These are phyloP conservation scores for Stentor coeruleus DNA, from an alignment of 73 alveolate species.

Conservation along the genomic window DNA sequence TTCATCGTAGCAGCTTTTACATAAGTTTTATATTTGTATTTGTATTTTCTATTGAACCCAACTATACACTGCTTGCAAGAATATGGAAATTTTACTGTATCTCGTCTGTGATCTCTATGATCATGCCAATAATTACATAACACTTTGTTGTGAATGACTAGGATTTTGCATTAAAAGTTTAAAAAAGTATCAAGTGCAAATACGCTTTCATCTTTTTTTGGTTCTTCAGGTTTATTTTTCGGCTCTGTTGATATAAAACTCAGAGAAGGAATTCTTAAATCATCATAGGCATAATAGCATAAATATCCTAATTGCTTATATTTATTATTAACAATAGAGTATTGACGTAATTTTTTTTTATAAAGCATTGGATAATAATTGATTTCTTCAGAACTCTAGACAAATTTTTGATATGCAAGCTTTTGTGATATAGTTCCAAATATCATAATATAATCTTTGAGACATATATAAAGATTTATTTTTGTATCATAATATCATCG, in stretches of 20 bases:
- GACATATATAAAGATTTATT: not conserved
- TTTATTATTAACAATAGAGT: not conserved
- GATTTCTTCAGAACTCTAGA: conserved; percentile 28
- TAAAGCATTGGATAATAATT: conserved; percentile 49
- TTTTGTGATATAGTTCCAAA: conserved; percentile 13
- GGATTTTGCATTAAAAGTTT: not conserved
- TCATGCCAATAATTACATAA: not conserved
- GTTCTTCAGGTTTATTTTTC: not conserved
- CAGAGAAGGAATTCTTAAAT: not conserved
- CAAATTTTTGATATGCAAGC: not conserved
- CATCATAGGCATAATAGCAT: not conserved
- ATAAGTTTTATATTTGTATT: not conserved
- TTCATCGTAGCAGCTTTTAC: not conserved
- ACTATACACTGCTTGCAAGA: not conserved
- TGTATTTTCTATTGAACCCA: not conserved
- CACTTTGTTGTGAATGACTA: not conserved
- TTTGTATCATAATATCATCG: not conserved
- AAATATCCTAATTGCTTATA: not conserved
- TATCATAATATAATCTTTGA: not conserved
- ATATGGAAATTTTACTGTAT: not conserved
- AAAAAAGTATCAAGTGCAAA: not conserved
- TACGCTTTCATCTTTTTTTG: not conserved
- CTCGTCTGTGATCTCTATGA: not conserved
- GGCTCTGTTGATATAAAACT: too few species aligned
- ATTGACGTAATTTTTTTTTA: conserved; percentile 44